Conservation (phyloP, 495 filamentous ascomycete genomes). For the Neohortaea acidophila region DNA sequence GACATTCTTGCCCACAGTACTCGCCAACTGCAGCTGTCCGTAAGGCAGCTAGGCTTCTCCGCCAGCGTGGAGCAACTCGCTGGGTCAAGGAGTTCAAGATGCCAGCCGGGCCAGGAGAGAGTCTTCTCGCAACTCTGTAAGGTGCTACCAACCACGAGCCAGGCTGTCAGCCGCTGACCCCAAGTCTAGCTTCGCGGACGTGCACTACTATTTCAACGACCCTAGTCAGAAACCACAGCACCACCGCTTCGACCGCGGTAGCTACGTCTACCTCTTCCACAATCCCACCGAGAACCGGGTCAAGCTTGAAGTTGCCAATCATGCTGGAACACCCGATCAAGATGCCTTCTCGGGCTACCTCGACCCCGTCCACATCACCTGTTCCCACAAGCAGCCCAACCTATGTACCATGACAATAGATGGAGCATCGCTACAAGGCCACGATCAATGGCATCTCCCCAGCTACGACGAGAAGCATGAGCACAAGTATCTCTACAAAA, state of each 20-base stretch:
- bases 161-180: constrained; percentile 11
- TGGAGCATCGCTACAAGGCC: constrained; percentile 25
- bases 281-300: constrained; percentile 50
- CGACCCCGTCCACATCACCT: constrained; percentile 43
- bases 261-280: constrained; percentile 77
- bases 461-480: constrained; percentile 53
- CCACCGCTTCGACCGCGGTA: constrained; percentile 79
- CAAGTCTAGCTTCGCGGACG: constrained; percentile 56
- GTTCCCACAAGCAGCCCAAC: constrained; percentile 65
- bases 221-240: constrained; percentile 56
- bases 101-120: constrained; percentile 65
- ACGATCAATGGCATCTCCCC: constrained; percentile 64
- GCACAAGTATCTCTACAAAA: constrained; percentile 53
- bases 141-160: constrained; percentile 17
- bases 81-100: constrained; percentile 31
- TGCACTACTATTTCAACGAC: constrained; percentile 74
- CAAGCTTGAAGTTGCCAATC: constrained; percentile 74
- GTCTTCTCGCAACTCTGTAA: constrained; percentile 66
- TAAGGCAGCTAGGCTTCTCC: too few species aligned
- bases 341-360: constrained; percentile 76
- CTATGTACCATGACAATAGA: constrained; percentile 63
- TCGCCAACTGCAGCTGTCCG: too few species aligned
- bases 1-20: too few species aligned
- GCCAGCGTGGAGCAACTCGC: too few species aligned
- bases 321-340: constrained; percentile 70